Base-by-base conservation (phyloP, 768 basidiomycete genomes). In the Amanita thiersii region DNA sequence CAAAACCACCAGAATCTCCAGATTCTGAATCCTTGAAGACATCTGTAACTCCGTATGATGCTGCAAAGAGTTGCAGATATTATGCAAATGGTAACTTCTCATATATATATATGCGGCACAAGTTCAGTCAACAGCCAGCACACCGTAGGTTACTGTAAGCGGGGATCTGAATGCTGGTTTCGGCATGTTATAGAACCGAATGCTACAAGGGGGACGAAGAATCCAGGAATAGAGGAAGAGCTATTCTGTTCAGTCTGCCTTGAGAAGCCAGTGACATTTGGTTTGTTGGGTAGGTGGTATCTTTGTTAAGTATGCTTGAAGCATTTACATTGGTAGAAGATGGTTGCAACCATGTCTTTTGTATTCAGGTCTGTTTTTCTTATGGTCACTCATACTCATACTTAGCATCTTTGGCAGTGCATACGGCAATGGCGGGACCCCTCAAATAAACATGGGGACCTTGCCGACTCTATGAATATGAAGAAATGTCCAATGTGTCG, bases 401-500 rank as follows among this genome's bases (percentile, higher is more conserved):
- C 35, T 45, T 25, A 51, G 36, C 33, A 32, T 37, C 10, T 23
- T 24, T 39, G 19, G n/a, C 50, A 87, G 81, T 90, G 87, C 54
- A 84, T 90, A 45, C 78, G 77, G 32, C 73, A 75, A 51, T 90
- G 87, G 87, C 76, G 87, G 19, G 75, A 75, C 47, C 71, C 71
- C n/a, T 52, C 57, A 6, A 71, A 66, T 14, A 81, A 77, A 55
- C 61, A 65, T 2, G 54, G 56, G 1, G 80, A 78, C 41, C 56
- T 75, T 4, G 56, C 75, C 17, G 58, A 63, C 26, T 77, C 80
- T 4, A 74, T 72, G 15, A 77, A 72, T 39, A 79, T 72, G 47
- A 88, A 88, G 65, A 77, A 72, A 32, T 90, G 87, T 52, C 86
- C 87, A 0, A 77, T 85, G 63, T 89, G 86, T 54, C 79, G 87